Evolutionary conservation across 495 filamentous ascomycete species (phyloP), one percentile per base, ranked within the genome.

Genomic region (Neurospora sp.): DNA sequence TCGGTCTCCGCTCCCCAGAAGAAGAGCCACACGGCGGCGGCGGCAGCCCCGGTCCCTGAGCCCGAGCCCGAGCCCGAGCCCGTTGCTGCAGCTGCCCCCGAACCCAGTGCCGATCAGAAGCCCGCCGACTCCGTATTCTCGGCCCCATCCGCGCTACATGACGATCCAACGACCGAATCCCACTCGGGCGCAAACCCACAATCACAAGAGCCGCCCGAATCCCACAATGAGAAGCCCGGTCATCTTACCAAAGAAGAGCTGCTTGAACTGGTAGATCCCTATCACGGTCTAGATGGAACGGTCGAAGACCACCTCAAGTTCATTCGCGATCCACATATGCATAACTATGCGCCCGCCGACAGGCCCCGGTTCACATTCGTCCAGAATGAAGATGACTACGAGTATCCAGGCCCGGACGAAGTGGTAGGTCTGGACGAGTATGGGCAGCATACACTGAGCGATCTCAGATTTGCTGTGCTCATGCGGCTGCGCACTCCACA

Each of bases 271-370:
- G 80, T 89, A 49, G 85, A 86, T 49, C 79, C 81, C 39, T 85
- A 87, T 74, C 81, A 82, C 72, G 82, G 80, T 72, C 80, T 78
- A 20, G 75, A 76, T n/a, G 75, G 78, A n/a, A 75, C 82, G 11
- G 83, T 85, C 18, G 84, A 87, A 14, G 86, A 87, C 38, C 80
- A 86, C 70, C 75, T 88, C 69, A 77, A 80, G 42, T 80, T 84
- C 73, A 72, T 84, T 46, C 81, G 75, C 70, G 87, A 84, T 66
- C 85, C 83, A 39, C 85, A 87, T 75, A 80, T 85, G 72, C 82
- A 85, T 39, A 80, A 82, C 46, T 86, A 86, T 76, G 83, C 83
- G 38, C 78, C 81, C 12, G 75, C 82, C 11, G 78, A 87, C 72
- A 82, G 82, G 1, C 84, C 85, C 5, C 73, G 79, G 31, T 72